Evolutionary conservation across 2,329 filamentous ascomycete genomes (phyloP).

Genomic region (Ophiostoma quercus): DNA sequence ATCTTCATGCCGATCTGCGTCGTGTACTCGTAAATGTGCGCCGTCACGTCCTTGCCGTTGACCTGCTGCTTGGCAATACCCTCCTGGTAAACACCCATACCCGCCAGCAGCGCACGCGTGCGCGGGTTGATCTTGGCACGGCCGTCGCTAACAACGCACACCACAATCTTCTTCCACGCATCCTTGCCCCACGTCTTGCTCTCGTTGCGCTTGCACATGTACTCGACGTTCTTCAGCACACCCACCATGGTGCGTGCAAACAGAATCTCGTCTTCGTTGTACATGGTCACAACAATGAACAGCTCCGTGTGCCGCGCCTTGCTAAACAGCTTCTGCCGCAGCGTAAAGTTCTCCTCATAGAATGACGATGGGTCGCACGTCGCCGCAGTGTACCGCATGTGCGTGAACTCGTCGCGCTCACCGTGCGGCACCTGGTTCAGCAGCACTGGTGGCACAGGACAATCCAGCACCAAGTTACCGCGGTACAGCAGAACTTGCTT

Average conservation of each 20-base stretch:
- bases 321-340: constrained; percentile 85
- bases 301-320: constrained; percentile 90
- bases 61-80: constrained; percentile 98
- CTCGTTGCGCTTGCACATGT: constrained; percentile 88
- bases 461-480: constrained; percentile 94
- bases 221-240: constrained; percentile 97
- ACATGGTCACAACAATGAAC: constrained; percentile 97
- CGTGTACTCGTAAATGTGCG: constrained; percentile 95
- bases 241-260: constrained; percentile 95
- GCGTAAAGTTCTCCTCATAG: constrained; percentile 80
- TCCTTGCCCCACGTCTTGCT: constrained; percentile 98
- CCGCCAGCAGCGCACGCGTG: constrained; percentile 82
- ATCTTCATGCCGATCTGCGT: constrained; percentile 81
- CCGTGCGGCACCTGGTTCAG: constrained; percentile 85
- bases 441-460: constrained; percentile 83
- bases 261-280: constrained; percentile 95
- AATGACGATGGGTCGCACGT: constrained; percentile 91
- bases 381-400: constrained; percentile 90
- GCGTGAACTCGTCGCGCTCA: constrained; percentile 84
- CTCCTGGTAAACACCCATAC: constrained; percentile 94
- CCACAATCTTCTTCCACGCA: constrained; percentile 99
- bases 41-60: constrained; percentile 91
- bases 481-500: constrained; percentile 97
- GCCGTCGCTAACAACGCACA: constrained; percentile 94
- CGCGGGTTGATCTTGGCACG: constrained; percentile 94